phyloP scores from a whole-genome alignment of 208 protist genomes.

The Trypanosoma rangeli region DNA sequence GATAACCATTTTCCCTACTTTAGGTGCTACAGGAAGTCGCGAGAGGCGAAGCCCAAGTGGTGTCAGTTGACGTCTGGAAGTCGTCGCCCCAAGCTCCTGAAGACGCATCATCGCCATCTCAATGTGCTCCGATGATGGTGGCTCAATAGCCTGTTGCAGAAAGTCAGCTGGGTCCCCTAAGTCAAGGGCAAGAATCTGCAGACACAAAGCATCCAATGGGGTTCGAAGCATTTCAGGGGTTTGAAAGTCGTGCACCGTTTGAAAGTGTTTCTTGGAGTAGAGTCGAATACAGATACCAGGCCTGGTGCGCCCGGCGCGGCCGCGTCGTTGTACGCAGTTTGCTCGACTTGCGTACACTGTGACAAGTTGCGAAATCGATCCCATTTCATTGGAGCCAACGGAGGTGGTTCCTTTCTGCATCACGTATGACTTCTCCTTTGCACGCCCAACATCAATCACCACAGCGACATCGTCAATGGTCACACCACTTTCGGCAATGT shows the following conservation, averaged over 20 bases:
- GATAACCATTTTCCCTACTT: constrained; percentile 91
- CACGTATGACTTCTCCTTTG: constrained; percentile 96
- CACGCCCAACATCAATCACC: constrained; percentile 96
- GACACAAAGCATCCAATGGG: constrained; percentile 92
- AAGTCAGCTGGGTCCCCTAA: constrained; percentile 68
- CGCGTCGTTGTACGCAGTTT: constrained; percentile 93
- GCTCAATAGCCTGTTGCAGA: constrained; percentile 78
- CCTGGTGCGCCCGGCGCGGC: constrained; percentile 93
- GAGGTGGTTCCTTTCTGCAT: constrained; percentile 34
- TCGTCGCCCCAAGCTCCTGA: constrained; percentile 75
- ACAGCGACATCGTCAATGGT: constrained; percentile 99
- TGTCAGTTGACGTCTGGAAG: constrained; percentile 78
- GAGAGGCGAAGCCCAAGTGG: constrained; percentile 82
- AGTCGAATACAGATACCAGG: constrained; percentile 94
- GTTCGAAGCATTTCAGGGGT: constrained; percentile 94
- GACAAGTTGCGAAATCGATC: constrained; percentile 64
- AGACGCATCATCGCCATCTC: constrained; percentile 67
- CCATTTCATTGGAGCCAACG: constrained; percentile 34
- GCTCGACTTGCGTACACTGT: constrained; percentile 84
- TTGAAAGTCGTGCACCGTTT: constrained; percentile 80
- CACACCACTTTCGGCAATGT: constrained; percentile 99
- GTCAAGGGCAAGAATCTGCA: constrained; percentile 71
- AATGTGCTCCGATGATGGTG: constrained; percentile 57
- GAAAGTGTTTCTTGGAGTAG: constrained; percentile 86
- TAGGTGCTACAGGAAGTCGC: constrained; percentile 70